phyloP scores from a whole-genome alignment of 768 basidiomycete genomes.

The Russula emetica region DNA sequence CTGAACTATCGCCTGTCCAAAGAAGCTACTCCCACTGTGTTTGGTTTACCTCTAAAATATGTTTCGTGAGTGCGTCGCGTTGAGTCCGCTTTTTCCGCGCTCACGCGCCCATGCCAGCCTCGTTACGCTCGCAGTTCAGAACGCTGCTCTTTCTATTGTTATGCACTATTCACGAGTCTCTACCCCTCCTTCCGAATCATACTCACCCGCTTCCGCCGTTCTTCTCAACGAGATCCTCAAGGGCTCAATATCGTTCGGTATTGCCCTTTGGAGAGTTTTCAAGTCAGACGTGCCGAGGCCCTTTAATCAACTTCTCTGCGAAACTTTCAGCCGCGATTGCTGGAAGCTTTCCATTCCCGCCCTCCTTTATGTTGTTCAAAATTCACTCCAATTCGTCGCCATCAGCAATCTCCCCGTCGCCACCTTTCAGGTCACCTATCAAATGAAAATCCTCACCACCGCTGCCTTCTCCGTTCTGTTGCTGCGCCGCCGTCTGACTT shows the following conservation, averaged over 20 bases:
- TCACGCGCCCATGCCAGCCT: conserved; percentile 42
- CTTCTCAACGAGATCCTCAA: conserved; percentile 93
- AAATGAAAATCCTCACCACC: conserved; percentile 98
- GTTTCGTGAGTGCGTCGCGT: conserved; percentile 54
- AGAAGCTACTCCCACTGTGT: conserved; percentile 48
- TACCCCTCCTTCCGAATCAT: conserved; percentile 68
- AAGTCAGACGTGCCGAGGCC: conserved; percentile 40
- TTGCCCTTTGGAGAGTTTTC: conserved; percentile 52
- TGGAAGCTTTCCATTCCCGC: conserved; percentile 99
- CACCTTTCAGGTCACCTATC: conserved; percentile 96
- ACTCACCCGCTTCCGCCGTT: conserved; percentile 93
- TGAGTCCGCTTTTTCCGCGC: neutral
- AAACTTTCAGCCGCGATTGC: conserved; percentile 87
- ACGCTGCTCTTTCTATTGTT: conserved; percentile 91
- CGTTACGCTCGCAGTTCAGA: conserved; percentile 88
- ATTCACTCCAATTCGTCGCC: conserved; percentile 95
- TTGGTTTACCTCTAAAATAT: conserved; percentile 74
- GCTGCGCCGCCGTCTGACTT: conserved; percentile 66
- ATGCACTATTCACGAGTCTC: conserved; percentile 99
- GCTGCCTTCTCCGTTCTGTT: conserved; percentile 87
- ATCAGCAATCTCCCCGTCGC: conserved; percentile 93
- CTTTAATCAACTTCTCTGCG: conserved; percentile 51
- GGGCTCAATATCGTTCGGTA: conserved; percentile 83
- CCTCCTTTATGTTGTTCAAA: conserved; percentile 92
- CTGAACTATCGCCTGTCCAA: conserved; percentile 14